Percentiles rank a stretch among this genome's conserved stretches.
Evolutionary conservation across 2,329 filamentous ascomycete species (phyloP).

Genomic region (Tolypocladium ovalisporum): DNA sequence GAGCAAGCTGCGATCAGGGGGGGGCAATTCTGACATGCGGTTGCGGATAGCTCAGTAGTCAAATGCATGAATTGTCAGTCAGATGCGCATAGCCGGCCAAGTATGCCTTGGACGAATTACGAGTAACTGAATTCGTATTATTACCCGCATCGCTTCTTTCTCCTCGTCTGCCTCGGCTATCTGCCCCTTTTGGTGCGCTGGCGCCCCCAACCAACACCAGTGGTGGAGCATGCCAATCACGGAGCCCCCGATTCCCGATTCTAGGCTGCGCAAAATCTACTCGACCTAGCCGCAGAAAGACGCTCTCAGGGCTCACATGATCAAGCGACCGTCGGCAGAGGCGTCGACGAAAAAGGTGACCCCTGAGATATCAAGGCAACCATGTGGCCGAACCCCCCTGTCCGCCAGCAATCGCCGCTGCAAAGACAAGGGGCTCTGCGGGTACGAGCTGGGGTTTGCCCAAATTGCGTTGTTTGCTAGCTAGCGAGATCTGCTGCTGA

Average conservation of each 20-base stretch:
- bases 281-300: background rate
- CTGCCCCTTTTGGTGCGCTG: background rate
- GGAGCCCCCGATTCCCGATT: background rate
- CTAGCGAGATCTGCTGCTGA: background rate
- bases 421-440: background rate
- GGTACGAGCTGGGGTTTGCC: background rate
- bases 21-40: background rate
- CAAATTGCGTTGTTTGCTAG: background rate
- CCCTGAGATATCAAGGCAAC: background rate
- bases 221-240: background rate
- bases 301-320: background rate
- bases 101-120: background rate
- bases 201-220: background rate
- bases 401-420: background rate
- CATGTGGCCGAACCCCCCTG: background rate
- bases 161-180: background rate
- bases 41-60: background rate
- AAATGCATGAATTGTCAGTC: background rate
- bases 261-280: no score
- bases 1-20: background rate
- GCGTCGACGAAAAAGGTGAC: background rate
- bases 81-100: background rate
- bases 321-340: background rate
- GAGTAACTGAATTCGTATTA: no score
- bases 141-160: no score